Evolutionary conservation across 148 eudicot genomes (phyloP).

Genomic region (Nyssa sinensis): DNA sequence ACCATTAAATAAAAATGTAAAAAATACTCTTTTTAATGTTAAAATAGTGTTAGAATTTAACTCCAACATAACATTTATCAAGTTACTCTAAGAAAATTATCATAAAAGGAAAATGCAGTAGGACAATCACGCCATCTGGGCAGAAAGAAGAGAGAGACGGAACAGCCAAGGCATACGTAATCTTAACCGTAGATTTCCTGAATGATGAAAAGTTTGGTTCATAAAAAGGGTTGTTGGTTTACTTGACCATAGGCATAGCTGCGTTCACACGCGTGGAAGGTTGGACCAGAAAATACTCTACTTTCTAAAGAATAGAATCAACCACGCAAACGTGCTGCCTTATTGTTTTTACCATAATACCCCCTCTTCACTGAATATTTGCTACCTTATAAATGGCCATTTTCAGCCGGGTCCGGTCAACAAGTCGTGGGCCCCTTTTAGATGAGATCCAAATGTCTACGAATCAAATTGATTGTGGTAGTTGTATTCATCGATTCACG

Average conservation of each 20-base stretch:
- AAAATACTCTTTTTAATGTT: too few species aligned
- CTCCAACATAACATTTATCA: too few species aligned
- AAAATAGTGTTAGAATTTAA: too few species aligned
- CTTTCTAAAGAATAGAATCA: neutral
- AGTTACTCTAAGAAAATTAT: constrained; percentile 1
- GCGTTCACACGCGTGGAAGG: constrained; percentile 2
- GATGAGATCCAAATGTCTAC: constrained; percentile 1
- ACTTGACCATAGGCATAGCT: neutral
- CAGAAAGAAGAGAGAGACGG: neutral
- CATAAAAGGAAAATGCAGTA: neutral
- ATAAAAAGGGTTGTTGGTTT: neutral
- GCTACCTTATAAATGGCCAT: neutral
- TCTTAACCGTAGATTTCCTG: neutral
- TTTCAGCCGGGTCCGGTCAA: neutral
- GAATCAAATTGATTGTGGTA: neutral
- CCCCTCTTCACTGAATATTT: neutral
- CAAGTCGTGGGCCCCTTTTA: neutral
- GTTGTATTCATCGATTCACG: too few species aligned
- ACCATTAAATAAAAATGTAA: too few species aligned
- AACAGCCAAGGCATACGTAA: neutral
- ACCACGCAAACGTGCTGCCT: neutral
- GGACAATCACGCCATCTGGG: constrained; percentile 5
- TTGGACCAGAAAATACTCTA: neutral
- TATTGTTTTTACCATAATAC: neutral
- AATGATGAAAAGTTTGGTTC: neutral